Percentiles rank a stretch among this genome's conserved stretches.
These are phyloP conservation scores for Trichoderma afroharzianum DNA, from an alignment of 2,329 filamentous ascomycete genomes.

Conservation along the genomic window DNA sequence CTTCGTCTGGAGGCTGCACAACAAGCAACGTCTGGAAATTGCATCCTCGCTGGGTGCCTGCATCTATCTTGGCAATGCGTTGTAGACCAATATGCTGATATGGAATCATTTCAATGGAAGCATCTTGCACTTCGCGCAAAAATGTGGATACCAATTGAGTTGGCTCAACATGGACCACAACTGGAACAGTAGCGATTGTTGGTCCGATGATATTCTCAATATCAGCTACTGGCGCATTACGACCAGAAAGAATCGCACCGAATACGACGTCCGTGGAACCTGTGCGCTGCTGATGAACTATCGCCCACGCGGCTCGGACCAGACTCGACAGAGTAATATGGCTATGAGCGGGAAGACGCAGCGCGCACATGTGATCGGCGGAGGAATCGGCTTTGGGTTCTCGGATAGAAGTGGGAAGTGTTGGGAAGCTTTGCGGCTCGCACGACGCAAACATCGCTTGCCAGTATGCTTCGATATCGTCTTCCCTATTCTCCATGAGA, in stretches of 20 bases:
- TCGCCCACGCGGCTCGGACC: constrained; percentile 43
- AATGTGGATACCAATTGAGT: background rate
- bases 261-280: constrained; percentile 39
- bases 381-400: background rate
- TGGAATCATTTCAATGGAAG: constrained; percentile 19
- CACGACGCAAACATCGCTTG: background rate
- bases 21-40: constrained; percentile 29
- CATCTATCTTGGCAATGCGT: constrained; percentile 19
- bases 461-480: background rate
- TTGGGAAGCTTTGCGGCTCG: background rate
- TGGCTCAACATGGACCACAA: constrained; percentile 29
- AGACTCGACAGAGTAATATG: constrained; percentile 16
- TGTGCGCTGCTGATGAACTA: constrained; percentile 46
- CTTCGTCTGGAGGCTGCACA: constrained; percentile 22
- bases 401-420: background rate
- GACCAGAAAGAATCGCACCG: constrained; percentile 41
- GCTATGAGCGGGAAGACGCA: background rate
- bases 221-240: constrained; percentile 23
- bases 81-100: constrained; percentile 21
- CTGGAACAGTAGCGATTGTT: constrained; percentile 42
- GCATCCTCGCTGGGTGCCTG: constrained; percentile 20
- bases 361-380: background rate
- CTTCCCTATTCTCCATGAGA: background rate
- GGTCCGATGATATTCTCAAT: constrained; percentile 24
- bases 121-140: constrained; percentile 16